Evolutionary conservation across 331 rosid genomes (phyloP), one percentile per base, ranked within the genome.

Genomic region (Quercus lobata): DNA sequence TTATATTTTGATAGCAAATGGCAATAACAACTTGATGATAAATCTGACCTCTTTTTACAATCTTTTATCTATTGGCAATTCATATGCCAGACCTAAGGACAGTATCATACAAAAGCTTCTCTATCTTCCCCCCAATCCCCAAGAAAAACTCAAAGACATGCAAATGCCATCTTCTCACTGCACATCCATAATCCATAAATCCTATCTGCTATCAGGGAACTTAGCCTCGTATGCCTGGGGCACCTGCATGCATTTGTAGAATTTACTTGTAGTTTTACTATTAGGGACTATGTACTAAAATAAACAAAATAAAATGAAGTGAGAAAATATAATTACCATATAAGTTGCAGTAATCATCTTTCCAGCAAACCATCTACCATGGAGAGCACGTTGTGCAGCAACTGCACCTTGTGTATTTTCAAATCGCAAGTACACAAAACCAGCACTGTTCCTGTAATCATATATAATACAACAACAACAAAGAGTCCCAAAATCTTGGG

Each of bases 301-400:
- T 37, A 76, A 71, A 52, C 16, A 22, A 66, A 58, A 68, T 12
- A 52, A 61, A 60, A 56, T 21, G 62, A 53, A 74, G 35, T 72
- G 22, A 30, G 25, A n/a, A 29, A 60, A 55, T 49, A 60, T 6
- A 25, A 29, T 55, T 81, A 93, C 98, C 98, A 89, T 90, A 80
- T 76, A 95, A 69, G 92, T 86, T 32, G 98, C 94, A 10, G 94
- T 91, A 57, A 96, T 91, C 98, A 96, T 93, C 88, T 96, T 93
- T 81, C 98, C 99, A 34, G 99, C 99, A 88, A 96, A 96, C 99
- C 99, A 96, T 86, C 99, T 87, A 71, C 99, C 99, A 80, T 96
- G 95, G 74, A 96, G 94, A 81, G 97, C 90, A 41, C 87, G 88
- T 57, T 94, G 98, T 25, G 99, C 92, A 75, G 83, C 80, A 6